Evolutionary conservation across 495 filamentous ascomycete species (phyloP).

Genomic region (Friedmanniomyces simplex): DNA sequence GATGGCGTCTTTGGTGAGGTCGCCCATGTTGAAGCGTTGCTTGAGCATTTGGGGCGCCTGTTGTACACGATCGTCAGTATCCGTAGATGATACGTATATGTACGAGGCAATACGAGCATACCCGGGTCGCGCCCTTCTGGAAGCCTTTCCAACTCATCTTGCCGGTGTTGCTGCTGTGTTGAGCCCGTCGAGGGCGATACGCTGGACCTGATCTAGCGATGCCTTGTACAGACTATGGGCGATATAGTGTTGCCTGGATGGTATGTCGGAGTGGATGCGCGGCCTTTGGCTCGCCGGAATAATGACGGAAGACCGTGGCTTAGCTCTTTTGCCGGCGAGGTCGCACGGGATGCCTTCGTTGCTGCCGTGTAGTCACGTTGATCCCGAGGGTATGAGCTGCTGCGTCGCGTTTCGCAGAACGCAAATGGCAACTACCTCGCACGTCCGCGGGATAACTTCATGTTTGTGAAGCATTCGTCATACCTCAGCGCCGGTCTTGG

Average conservation of each 20-base stretch:
- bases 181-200: not conserved
- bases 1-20: slow-evolving; percentile 85
- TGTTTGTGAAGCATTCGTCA: too few species aligned
- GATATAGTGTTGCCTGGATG: not conserved
- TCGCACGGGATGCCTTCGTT: too few species aligned
- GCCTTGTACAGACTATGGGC: not conserved
- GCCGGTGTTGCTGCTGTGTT: slow-evolving; percentile 1
- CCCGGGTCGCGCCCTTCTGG: slow-evolving; percentile 74
- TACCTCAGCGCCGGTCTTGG: too few species aligned
- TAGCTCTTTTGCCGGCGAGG: not conserved
- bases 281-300: not conserved
- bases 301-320: not conserved
- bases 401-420: too few species aligned
- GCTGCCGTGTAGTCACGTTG: too few species aligned
- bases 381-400: too few species aligned
- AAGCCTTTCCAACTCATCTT: slow-evolving; percentile 95
- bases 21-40: slow-evolving; percentile 85
- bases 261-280: not conserved
- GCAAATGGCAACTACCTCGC: too few species aligned
- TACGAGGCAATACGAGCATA: slow-evolving; percentile 32
- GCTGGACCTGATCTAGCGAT: not conserved
- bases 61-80: not conserved
- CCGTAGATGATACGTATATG: not conserved
- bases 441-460: too few species aligned
- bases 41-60: slow-evolving; percentile 88